Base-by-base conservation (phyloP, 1,139 yeast genomes). In the Arxiozyma slooffiae region DNA sequence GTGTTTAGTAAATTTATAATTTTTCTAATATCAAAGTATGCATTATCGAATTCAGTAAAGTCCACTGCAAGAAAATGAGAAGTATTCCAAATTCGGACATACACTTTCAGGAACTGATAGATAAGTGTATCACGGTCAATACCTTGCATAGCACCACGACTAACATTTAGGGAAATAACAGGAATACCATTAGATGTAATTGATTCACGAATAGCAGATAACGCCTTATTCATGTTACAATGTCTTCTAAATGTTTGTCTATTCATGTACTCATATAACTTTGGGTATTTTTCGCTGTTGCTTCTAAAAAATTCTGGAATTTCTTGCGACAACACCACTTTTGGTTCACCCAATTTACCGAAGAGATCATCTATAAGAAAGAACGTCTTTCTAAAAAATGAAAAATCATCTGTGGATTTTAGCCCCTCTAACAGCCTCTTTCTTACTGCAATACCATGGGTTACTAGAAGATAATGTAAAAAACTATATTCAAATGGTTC, bases 141-240 rank as follows among this genome's bases (percentile, higher is more conserved):
- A 11, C 73, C 71, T 62, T 24, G 77, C 67, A 46, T 71, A 60
- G 46, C 67, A 64, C 57, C 79, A 66, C 54, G 73, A 69, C 44
- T 63, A 52, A 78, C 71, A 41, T 81, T 77, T 17, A 85, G 63
- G 1, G 84, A 80, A 23, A 86, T 70, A 23, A 81, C 74, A 0
- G 95, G 95, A 0, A 79, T 69, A 7, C 95, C 96, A 63, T 86
- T 95, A 45, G 76, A 72, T 49, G 83, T 78, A 20, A 84, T 78
- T 0, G 85, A 78, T 56, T 79, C 87, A 50, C 78, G 81, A 8
- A 85, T 75, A 41, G 82, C 34, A 16, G 38, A 40, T 11, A 17
- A 18, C 6, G 54, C 52, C 20, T 69, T 67, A 23, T 77, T 76
- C 24, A 70, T 61, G 4, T 70, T 66, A 11, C 77, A 79, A 37